Percentiles rank a stretch among this genome's conserved stretches.
Evolutionary conservation across 148 eudicot species (phyloP).

Genomic region (Rhododendron vialii): DNA sequence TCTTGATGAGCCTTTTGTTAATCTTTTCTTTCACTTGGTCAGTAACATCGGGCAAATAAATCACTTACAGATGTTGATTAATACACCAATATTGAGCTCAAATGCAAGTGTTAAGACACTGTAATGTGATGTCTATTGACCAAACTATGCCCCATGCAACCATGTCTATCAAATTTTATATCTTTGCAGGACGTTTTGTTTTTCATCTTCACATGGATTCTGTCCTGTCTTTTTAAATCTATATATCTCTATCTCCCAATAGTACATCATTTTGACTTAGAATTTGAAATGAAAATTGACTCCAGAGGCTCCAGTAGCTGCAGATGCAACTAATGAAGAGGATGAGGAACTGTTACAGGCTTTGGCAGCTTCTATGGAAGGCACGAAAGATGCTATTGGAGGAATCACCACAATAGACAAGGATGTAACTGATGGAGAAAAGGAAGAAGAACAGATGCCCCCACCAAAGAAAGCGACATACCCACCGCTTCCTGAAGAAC

Average conservation of each 20-base stretch:
- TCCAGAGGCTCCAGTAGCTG: constrained; percentile 27
- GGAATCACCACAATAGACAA: constrained; percentile 25
- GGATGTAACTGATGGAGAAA: constrained; percentile 22
- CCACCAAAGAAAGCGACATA: constrained; percentile 40
- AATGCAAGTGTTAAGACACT: background rate
- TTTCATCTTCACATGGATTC: background rate
- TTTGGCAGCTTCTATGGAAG: constrained; percentile 74
- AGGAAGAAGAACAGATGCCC: constrained; percentile 34
- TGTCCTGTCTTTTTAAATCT: background rate
- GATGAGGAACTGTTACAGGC: constrained; percentile 70
- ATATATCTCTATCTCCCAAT: background rate
- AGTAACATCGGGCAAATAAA: background rate
- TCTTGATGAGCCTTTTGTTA: background rate
- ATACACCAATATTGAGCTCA: background rate
- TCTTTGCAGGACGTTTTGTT: background rate
- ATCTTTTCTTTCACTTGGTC: background rate
- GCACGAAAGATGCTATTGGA: constrained; percentile 26
- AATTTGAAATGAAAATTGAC: background rate
- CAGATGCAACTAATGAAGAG: constrained; percentile 47
- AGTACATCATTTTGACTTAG: constrained; percentile 1
- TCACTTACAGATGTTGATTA: background rate
- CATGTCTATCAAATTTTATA: background rate
- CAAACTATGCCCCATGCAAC: background rate
- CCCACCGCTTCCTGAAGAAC: constrained; percentile 90
- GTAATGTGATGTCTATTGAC: background rate